Conservation (phyloP, 1,139 yeast species). For the Yamadazyma aaseri region DNA sequence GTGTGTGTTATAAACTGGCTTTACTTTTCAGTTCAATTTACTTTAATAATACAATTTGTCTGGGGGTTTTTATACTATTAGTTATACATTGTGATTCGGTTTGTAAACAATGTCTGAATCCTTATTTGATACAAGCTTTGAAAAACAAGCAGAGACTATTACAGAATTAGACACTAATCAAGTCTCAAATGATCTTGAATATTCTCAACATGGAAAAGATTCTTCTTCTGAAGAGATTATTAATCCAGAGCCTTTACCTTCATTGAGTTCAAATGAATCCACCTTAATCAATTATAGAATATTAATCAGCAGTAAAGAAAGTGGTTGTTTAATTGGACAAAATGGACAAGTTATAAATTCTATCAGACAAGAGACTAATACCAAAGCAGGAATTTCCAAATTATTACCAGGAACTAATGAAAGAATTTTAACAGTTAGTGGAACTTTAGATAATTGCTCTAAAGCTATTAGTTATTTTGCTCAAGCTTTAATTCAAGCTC, state of each 20-base stretch:
- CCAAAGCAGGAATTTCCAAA: constrained; percentile 87
- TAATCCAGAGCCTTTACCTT: constrained; percentile 4
- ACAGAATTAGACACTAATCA: not conserved
- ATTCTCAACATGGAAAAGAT: too few relatives aligned
- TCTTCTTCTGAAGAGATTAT: too few relatives aligned
- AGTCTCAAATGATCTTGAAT: not conserved
- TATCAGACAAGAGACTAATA: constrained; percentile 72
- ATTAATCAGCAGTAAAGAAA: constrained; percentile 80
- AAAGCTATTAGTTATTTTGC: constrained; percentile 73
- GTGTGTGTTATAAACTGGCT: constrained; percentile 1
- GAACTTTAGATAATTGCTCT: constrained; percentile 72
- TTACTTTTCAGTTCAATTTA: constrained; percentile 1
- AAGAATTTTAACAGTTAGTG: constrained; percentile 78
- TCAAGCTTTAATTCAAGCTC: constrained; percentile 44
- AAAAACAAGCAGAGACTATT: constrained; percentile 18
- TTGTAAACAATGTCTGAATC: constrained; percentile 38
- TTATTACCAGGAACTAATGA: constrained; percentile 82
- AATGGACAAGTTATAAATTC: constrained; percentile 80
- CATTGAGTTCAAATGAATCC: constrained; percentile 19
- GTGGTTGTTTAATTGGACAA: constrained; percentile 89
- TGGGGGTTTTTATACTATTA: constrained; percentile 1
- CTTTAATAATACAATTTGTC: not conserved
- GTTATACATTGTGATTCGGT: not conserved
- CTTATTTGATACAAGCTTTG: constrained; percentile 26
- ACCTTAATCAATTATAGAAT: constrained; percentile 61